Evolutionary conservation across 805 yeast genomes (phyloP).

Genomic region (Candida orba): DNA sequence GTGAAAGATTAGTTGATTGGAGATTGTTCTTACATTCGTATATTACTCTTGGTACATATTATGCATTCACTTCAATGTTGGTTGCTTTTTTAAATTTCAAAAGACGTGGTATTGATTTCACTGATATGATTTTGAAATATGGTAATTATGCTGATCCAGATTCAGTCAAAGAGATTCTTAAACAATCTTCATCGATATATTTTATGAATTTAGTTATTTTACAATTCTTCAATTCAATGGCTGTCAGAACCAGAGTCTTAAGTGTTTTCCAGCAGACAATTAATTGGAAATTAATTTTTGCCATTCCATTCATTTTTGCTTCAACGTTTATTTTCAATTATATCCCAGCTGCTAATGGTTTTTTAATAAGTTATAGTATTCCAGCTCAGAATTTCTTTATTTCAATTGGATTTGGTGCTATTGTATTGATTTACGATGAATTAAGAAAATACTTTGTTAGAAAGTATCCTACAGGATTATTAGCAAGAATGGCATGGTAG

Average conservation of each 20-base stretch:
- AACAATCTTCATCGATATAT: slow-evolving; percentile 36
- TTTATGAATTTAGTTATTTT: slow-evolving; percentile 40
- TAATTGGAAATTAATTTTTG: slow-evolving; percentile 25
- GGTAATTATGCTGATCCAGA: slow-evolving; percentile 25
- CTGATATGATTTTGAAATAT: slow-evolving; percentile 29
- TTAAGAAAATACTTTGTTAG: slow-evolving; percentile 31
- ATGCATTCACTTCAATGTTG: slow-evolving; percentile 34
- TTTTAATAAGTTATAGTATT: slow-evolving; percentile 30
- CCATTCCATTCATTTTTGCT: slow-evolving; percentile 29
- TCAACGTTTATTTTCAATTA: slow-evolving; percentile 37
- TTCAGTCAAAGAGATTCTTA: slow-evolving; percentile 19
- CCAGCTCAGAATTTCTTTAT: slow-evolving; percentile 41
- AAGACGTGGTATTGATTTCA: slow-evolving; percentile 30
- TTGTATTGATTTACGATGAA: slow-evolving; percentile 37
- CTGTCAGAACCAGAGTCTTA: slow-evolving; percentile 35
- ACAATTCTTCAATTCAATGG: slow-evolving; percentile 39
- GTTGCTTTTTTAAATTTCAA: slow-evolving; percentile 32
- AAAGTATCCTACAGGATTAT: slow-evolving; percentile 29
- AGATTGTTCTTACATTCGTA: slow-evolving; percentile 37
- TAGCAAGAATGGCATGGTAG: slow-evolving; percentile 38
- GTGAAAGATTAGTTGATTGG: slow-evolving; percentile 34
- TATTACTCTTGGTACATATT: slow-evolving; percentile 34
- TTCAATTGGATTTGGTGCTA: slow-evolving; percentile 37
- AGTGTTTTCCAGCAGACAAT: slow-evolving; percentile 33
- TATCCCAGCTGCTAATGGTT: slow-evolving; percentile 31